phyloP scores from a whole-genome alignment of 768 basidiomycete genomes.

The Hebeloma cylindrosporum region DNA sequence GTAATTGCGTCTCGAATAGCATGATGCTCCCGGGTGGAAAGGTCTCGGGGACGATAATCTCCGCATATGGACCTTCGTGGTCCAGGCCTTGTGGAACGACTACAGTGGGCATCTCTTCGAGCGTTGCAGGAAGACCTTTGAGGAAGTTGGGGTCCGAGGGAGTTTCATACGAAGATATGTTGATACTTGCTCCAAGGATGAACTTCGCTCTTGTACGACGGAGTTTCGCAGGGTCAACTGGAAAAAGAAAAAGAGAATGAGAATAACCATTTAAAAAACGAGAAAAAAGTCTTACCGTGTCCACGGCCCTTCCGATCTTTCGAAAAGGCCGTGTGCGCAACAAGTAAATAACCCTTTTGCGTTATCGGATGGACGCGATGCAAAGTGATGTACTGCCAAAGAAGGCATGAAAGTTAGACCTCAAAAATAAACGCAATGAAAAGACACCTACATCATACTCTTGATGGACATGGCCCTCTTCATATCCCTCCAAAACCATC shows the following conservation, averaged over 20 bases:
- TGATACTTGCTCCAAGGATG: conserved; percentile 75
- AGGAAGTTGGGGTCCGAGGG: conserved; percentile 52
- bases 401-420: background rate
- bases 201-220: conserved; percentile 77
- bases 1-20: conserved; percentile 85
- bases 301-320: conserved; percentile 82
- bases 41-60: conserved; percentile 78
- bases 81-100: conserved; percentile 63
- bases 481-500: conserved; percentile 83
- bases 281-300: conserved; percentile 53
- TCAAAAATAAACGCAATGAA: background rate
- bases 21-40: conserved; percentile 97
- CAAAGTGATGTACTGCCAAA: conserved; percentile 80
- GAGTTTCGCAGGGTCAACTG: conserved; percentile 85
- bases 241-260: conserved; percentile 1
- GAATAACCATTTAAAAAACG: background rate
- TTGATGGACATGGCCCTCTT: conserved; percentile 95
- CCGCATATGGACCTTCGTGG: conserved; percentile 65
- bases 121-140: conserved; percentile 68
- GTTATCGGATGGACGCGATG: conserved; percentile 90
- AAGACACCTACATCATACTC: conserved; percentile 80
- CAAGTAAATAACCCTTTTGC: conserved; percentile 88
- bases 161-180: conserved; percentile 62
- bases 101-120: conserved; percentile 64
- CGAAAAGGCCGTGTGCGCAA: conserved; percentile 91